phyloP scores from a whole-genome alignment of 257 asterid genomes.

The Haberlea rhodopensis region DNA sequence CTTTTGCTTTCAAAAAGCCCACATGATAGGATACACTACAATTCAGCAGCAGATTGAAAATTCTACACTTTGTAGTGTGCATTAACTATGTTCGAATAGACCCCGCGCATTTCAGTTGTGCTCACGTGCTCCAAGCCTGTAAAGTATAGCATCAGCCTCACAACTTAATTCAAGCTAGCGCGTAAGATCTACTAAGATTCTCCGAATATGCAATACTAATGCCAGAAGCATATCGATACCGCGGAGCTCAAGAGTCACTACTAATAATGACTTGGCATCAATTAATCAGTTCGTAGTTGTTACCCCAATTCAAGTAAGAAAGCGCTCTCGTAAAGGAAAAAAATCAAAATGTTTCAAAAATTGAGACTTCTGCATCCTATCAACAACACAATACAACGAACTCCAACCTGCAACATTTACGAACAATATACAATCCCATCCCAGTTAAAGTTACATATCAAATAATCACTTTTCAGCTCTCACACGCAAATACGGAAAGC shows the following conservation, averaged over 20 bases:
- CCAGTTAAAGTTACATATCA: neutral
- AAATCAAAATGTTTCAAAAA: neutral
- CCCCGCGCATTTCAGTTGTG: neutral
- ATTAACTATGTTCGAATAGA: neutral
- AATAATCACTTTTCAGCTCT: neutral
- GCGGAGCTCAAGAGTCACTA: neutral
- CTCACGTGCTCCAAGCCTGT: neutral
- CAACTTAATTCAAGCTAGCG: neutral
- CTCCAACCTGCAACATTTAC: neutral
- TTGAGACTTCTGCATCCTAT: neutral
- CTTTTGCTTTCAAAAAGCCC: neutral
- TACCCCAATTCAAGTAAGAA: neutral
- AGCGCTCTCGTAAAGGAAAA: neutral
- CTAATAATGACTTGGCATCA: neutral
- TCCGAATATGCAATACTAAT: neutral
- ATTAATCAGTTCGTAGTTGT: neutral
- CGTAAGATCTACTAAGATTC: neutral
- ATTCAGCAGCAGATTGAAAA: neutral
- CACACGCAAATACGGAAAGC: neutral
- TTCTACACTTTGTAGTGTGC: neutral
- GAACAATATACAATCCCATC: neutral
- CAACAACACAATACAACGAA: neutral
- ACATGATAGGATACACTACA: neutral
- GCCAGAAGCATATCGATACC: neutral
- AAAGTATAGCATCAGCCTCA: neutral